Conservation (phyloP, 495 filamentous ascomycete species). For the Cercophora newfieldiana region DNA sequence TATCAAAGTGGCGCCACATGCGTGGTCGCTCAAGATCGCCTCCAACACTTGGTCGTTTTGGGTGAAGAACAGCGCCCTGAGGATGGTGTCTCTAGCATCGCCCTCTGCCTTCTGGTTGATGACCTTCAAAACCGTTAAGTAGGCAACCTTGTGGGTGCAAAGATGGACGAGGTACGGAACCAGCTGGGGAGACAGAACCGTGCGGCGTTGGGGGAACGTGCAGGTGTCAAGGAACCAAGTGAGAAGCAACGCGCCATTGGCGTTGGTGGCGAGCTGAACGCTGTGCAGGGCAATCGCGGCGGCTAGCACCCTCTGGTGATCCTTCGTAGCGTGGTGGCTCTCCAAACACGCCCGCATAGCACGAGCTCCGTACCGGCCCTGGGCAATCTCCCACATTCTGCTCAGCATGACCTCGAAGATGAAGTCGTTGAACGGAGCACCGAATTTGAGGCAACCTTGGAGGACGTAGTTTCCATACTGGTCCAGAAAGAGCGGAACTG, state of each 20-base stretch:
- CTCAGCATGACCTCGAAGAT: slow-evolving; percentile 97
- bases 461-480: slow-evolving; percentile 99
- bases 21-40: slow-evolving; percentile 86
- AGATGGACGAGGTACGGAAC: slow-evolving; percentile 96
- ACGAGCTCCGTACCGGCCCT: slow-evolving; percentile 90
- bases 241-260: slow-evolving; percentile 88
- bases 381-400: slow-evolving; percentile 90
- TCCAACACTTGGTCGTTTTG: slow-evolving; percentile 83
- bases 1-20: slow-evolving; percentile 91
- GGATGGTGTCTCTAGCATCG: slow-evolving; percentile 87
- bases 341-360: slow-evolving; percentile 97
- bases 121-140: slow-evolving; percentile 94
- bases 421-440: slow-evolving; percentile 84
- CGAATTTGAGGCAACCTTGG: slow-evolving; percentile 92
- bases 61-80: slow-evolving; percentile 94
- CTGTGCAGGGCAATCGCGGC: slow-evolving; percentile 94
- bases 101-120: slow-evolving; percentile 97
- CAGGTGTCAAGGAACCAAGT: slow-evolving; percentile 99
- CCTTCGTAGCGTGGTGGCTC: slow-evolving; percentile 91
- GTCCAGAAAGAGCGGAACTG: slow-evolving; percentile 87
- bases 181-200: slow-evolving; percentile 86
- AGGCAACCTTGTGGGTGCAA: slow-evolving; percentile 98
- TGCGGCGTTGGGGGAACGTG: slow-evolving; percentile 88
- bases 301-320: slow-evolving; percentile 93
- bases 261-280: slow-evolving; percentile 93